Conservation (phyloP, 768 basidiomycete species). For the Tricholoma saponaceum region DNA sequence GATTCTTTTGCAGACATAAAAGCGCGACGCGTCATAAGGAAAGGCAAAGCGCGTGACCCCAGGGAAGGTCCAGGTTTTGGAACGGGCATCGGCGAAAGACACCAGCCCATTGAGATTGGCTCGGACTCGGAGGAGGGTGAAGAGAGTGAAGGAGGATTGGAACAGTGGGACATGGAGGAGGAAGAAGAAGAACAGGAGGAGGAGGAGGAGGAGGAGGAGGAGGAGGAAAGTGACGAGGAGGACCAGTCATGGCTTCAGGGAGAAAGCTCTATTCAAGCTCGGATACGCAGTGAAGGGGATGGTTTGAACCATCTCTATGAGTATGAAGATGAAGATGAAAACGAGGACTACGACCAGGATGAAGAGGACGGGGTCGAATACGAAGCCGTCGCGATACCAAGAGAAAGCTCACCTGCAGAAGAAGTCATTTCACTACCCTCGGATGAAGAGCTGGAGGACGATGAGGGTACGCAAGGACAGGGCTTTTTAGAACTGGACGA, state of each 20-base stretch:
- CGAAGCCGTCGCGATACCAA: neutral
- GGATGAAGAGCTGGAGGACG: constrained; percentile 15
- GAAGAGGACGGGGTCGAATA: constrained; percentile 13
- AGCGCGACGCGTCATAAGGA: constrained; percentile 39
- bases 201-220: constrained; percentile 16
- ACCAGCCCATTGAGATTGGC: constrained; percentile 47
- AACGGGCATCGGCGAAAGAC: constrained; percentile 27
- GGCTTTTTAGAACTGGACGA: neutral
- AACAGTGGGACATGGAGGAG: constrained; percentile 11
- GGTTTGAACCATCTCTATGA: constrained; percentile 12
- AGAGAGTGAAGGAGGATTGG: constrained; percentile 15
- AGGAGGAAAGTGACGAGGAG: constrained; percentile 18
- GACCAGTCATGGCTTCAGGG: constrained; percentile 16
- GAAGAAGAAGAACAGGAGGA: constrained; percentile 20
- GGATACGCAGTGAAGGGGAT: constrained; percentile 14
- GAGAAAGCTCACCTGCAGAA: neutral
- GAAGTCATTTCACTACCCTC: constrained; percentile 4
- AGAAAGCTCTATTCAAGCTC: constrained; percentile 24
- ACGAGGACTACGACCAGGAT: constrained; percentile 17
- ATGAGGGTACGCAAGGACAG: constrained; percentile 12
- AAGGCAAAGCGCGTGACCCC: constrained; percentile 61
- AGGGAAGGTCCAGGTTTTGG: constrained; percentile 55
- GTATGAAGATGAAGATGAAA: constrained; percentile 13
- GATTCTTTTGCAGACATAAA: constrained; percentile 55
- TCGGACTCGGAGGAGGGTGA: constrained; percentile 28